phyloP scores from a whole-genome alignment of 495 filamentous ascomycete genomes.

The Hypoxylon perforatum region DNA sequence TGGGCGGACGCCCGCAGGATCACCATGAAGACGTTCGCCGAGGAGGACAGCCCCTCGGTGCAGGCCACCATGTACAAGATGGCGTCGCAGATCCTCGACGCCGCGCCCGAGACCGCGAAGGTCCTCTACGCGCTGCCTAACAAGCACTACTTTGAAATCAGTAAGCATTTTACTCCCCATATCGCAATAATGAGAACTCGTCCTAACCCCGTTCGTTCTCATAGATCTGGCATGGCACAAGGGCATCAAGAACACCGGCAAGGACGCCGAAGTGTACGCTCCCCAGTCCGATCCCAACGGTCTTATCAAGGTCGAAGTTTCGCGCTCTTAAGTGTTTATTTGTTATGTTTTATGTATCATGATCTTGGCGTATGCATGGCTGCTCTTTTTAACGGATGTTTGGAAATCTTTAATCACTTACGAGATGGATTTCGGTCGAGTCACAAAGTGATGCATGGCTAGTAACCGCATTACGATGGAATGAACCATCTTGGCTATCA shows the following conservation, averaged over 20 bases:
- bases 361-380: constrained; percentile 28
- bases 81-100: constrained; percentile 85
- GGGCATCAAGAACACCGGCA: constrained; percentile 94
- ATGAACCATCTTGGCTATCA: constrained; percentile 8
- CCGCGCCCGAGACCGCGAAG: constrained; percentile 73
- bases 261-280: constrained; percentile 94
- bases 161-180: constrained; percentile 62
- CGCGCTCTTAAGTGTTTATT: constrained; percentile 58
- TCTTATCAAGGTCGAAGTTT: constrained; percentile 93
- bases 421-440: constrained; percentile 2
- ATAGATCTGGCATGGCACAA: constrained; percentile 96
- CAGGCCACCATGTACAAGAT: constrained; percentile 99
- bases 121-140: constrained; percentile 91
- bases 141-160: constrained; percentile 98
- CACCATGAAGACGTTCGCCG: constrained; percentile 92
- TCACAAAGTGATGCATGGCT: constrained; percentile 14
- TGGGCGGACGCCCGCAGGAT: constrained; percentile 81
- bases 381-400: constrained; percentile 11
- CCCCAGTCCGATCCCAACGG: constrained; percentile 94
- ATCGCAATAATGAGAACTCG: neutral
- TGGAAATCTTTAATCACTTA: constrained; percentile 18
- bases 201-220: constrained; percentile 18
- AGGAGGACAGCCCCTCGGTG: constrained; percentile 89
- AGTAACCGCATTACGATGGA: constrained; percentile 7
- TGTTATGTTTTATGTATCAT: constrained; percentile 12